Percentiles rank a stretch among this genome's conserved stretches.
Conservation (phyloP, 164 flowering plant species). For the Kalanchoe fedtschenkoi region DNA sequence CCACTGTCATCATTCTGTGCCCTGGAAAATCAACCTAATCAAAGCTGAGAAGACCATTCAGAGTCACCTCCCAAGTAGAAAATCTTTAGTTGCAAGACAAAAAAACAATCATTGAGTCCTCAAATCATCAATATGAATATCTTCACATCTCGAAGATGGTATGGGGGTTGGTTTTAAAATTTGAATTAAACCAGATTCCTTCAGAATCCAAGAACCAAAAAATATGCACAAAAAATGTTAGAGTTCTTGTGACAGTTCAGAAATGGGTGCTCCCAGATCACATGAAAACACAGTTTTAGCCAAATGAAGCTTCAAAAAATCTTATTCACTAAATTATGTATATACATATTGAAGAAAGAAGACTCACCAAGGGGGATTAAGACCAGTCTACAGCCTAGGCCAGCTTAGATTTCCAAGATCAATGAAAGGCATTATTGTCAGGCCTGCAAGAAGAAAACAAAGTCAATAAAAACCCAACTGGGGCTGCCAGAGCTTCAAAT, state of each 20-base stretch:
- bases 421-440: not conserved
- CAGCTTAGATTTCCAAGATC: not conserved
- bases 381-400: not conserved
- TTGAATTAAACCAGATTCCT: not conserved
- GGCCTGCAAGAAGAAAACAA: not conserved
- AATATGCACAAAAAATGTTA: not conserved
- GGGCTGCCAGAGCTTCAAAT: not conserved
- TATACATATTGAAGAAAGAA: not conserved
- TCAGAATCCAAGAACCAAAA: not conserved
- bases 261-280: too few species aligned
- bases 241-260: too few species aligned
- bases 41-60: not conserved
- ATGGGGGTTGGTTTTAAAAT: not conserved
- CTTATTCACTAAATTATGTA: too few species aligned
- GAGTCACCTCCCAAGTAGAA: too few species aligned
- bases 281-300: not conserved
- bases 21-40: not conserved
- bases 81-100: too few species aligned
- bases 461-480: not conserved
- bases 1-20: slow-evolving; percentile 14
- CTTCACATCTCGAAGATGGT: not conserved
- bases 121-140: too few species aligned
- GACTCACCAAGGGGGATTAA: not conserved
- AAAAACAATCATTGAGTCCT: not conserved
- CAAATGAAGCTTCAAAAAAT: not conserved